Evolutionary conservation across 345 rosid genomes (phyloP).

Genomic region (Gossypium herbaceum): DNA sequence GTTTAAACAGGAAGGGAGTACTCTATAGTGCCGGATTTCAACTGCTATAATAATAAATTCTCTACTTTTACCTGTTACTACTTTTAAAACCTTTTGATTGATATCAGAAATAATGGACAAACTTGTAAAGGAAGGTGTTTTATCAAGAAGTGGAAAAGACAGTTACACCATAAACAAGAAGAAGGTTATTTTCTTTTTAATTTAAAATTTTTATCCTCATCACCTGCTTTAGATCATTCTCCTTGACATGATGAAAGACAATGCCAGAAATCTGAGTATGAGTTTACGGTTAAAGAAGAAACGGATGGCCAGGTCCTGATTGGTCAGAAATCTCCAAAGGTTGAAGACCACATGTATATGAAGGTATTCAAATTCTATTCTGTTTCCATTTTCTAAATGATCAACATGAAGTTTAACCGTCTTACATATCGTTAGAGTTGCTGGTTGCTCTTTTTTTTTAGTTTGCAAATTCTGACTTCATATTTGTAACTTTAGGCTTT

Average conservation of each 20-base stretch:
- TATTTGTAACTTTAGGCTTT: slow-evolving; percentile 48
- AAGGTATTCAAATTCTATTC: slow-evolving; percentile 44
- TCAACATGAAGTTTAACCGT: no score
- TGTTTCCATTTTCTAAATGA: neutral
- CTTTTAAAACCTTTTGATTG: slow-evolving; percentile 19
- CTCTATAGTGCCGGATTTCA: neutral
- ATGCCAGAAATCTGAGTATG: slow-evolving; percentile 45
- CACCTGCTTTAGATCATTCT: slow-evolving; percentile 6
- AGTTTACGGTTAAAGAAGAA: slow-evolving; percentile 83
- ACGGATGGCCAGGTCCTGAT: slow-evolving; percentile 34
- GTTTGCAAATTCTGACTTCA: slow-evolving; percentile 13
- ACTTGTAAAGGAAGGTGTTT: slow-evolving; percentile 61
- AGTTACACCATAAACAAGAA: slow-evolving; percentile 50
- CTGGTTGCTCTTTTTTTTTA: neutral
- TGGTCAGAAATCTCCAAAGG: slow-evolving; percentile 38
- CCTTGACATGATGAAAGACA: slow-evolving; percentile 7
- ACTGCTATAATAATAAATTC: neutral
- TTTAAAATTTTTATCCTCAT: slow-evolving; percentile 8
- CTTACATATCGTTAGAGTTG: neutral
- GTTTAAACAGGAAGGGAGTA: slow-evolving; percentile 15
- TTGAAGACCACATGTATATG: slow-evolving; percentile 63
- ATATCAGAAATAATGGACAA: slow-evolving; percentile 80
- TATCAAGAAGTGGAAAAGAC: slow-evolving; percentile 61
- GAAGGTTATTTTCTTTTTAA: slow-evolving; percentile 38
- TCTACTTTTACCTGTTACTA: neutral